Base-by-base conservation (phyloP, 1,139 yeast genomes). In the Magnusiomyces suaveolens region DNA sequence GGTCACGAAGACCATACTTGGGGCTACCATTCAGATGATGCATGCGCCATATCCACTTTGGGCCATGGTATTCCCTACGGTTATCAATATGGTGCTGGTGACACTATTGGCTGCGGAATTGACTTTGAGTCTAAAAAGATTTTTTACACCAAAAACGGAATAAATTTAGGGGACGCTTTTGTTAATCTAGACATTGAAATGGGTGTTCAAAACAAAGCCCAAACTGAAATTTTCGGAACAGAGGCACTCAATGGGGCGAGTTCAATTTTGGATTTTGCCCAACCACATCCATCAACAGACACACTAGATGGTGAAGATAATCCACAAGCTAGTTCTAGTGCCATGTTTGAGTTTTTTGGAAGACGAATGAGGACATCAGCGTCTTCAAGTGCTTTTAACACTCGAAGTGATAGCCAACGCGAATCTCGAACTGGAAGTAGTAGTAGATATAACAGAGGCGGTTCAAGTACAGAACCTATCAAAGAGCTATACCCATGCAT, bases 131-230 rank as follows among this genome's bases (percentile, higher is more conserved):
- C 79, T 47, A 77, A 79, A 48, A 72, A 81, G 0, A 75, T 88
- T 2, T 90, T 89, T 63, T 81, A 81, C 60, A 89, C 97, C 0
- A 83, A 87, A 67, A 89, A 90, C 68, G 97, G 97, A 1, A 77
- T 86, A 4, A 70, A 69, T 49, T 63, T 82, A 50, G 84, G 83
- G 0, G 69, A 72, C 43, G 83, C 83, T 1, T 80, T 80, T 59
- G 64, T 67, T 10, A 74, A 77, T 56, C 66, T 77, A 24, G 32
- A 52, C 33, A 10, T 41, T 6, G 25, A 41, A 21, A 41, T 41
- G 44, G 44, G 44, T 8, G n/a, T n/a, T 10, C 21, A 18, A 21
- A 46, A 46, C 25, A 41, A 41, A 21, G 44, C 18, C 6, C 25
- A 41, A 21, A 4, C n/a, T 3, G 44, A 21, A 41, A 21, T 41